Conservation (phyloP, 179 eudicot species). For the Gypsophila paniculata region DNA sequence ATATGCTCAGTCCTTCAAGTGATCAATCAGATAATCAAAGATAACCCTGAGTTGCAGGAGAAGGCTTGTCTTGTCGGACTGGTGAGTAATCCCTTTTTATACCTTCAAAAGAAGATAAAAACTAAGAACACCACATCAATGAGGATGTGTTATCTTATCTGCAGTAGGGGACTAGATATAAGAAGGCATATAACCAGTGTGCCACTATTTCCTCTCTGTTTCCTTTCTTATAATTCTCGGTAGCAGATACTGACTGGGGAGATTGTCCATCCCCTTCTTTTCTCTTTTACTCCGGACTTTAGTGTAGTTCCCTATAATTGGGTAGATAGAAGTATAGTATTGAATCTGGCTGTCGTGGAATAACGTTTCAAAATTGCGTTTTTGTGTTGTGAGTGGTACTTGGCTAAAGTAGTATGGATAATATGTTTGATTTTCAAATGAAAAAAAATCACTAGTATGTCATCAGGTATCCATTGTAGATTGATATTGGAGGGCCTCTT, state of each 20-base stretch:
- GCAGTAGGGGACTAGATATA: neutral
- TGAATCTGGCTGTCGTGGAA: neutral
- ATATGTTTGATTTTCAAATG: no score
- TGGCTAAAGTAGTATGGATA: neutral
- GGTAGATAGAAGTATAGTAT: neutral
- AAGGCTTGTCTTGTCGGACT: conserved; percentile 97
- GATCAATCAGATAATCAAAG: conserved; percentile 84
- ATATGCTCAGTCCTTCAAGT: conserved; percentile 87
- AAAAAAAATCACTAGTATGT: no score
- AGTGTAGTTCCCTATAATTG: neutral
- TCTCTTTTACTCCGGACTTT: neutral
- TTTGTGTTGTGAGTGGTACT: neutral
- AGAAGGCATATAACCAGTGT: neutral
- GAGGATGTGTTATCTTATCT: neutral
- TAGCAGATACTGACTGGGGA: neutral
- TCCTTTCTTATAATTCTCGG: neutral
- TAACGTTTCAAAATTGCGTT: neutral
- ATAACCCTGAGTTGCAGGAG: conserved; percentile 79
- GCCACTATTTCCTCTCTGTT: neutral
- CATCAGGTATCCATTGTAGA: neutral
- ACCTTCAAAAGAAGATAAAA: neutral
- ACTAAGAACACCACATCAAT: neutral
- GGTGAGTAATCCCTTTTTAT: conserved; percentile 42
- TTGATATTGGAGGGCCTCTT: neutral
- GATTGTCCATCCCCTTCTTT: neutral